A percentile compares a stretch with the other conserved stretches of the same genome.
Conservation (phyloP, 2,329 filamentous ascomycete species). For the Apiospora rasikravindrae region DNA sequence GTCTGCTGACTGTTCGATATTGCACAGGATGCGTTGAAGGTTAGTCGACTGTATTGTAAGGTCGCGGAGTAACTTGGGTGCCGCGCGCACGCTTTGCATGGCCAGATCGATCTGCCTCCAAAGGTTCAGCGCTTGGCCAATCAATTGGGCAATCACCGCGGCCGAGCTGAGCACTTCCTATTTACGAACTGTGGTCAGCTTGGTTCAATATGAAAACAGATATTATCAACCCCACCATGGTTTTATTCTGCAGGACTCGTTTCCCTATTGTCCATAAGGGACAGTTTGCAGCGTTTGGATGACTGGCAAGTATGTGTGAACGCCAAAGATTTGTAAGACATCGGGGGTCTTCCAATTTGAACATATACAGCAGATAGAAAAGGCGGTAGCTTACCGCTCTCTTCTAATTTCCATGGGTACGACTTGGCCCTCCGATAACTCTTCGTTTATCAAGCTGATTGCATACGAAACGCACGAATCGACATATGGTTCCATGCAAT, state of each 20-base stretch:
- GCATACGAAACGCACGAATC: no score
- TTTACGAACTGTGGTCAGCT: background rate
- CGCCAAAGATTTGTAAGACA: background rate
- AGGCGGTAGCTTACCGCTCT: no score
- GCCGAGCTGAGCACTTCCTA: slow-evolving; percentile 18
- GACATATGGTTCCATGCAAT: no score
- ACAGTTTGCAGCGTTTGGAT: background rate
- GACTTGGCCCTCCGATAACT: no score
- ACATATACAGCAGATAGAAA: no score
- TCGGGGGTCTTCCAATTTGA: background rate
- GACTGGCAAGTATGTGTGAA: background rate
- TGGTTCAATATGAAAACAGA: background rate
- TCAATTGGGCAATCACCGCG: slow-evolving; percentile 15
- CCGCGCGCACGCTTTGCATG: slow-evolving; percentile 13
- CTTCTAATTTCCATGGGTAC: no score
- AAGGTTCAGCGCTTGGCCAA: slow-evolving; percentile 14
- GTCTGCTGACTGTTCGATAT: slow-evolving; percentile 7
- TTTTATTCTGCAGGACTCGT: background rate
- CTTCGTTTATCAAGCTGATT: no score
- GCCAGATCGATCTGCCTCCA: slow-evolving; percentile 21
- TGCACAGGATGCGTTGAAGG: slow-evolving; percentile 1
- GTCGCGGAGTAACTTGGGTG: slow-evolving; percentile 10
- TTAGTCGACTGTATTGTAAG: slow-evolving; percentile 5
- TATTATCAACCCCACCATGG: background rate
- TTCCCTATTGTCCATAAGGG: background rate